These are phyloP conservation scores for Aspergillus costaricaensis DNA, from an alignment of 2,329 filamentous ascomycete species.

Conservation along the genomic window DNA sequence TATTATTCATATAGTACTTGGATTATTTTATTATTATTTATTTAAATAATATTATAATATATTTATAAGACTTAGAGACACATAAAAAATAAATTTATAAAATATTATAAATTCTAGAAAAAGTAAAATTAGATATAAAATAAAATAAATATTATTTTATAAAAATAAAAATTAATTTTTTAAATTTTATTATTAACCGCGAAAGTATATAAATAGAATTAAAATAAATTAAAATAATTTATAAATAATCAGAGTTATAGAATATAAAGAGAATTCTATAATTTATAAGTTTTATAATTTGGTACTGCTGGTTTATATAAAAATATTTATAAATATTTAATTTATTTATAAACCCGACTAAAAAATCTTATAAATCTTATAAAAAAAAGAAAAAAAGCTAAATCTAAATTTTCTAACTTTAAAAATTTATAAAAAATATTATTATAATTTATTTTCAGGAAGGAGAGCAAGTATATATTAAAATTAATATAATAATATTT, in stretches of 20 bases:
- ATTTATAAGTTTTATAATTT: background rate
- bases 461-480: too few relatives aligned
- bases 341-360: rapidly evolving
- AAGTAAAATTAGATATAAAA: background rate
- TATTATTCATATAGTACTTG: background rate
- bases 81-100: background rate
- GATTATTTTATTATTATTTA: background rate
- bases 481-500: too few relatives aligned
- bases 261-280: background rate
- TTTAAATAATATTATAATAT: background rate
- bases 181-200: background rate
- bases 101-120: background rate
- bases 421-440: too few relatives aligned
- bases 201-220: background rate
- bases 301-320: background rate
- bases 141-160: background rate
- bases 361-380: too few relatives aligned
- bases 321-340: background rate
- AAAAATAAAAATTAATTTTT: background rate
- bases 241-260: background rate
- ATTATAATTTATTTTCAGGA: too few relatives aligned
- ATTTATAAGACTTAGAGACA: background rate
- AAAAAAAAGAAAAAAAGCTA: too few relatives aligned
- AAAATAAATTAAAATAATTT: background rate
- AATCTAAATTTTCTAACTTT: too few relatives aligned